These are phyloP conservation scores for Medicago truncatula DNA, from an alignment of 306 rosid genomes.

Conservation along the genomic window MtrunA17r5.0-ANR NC_053042.1:40703501-40704000, in stretches of 20 bases:
- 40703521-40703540: conserved; percentile 28
- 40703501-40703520: conserved; percentile 64
- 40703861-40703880: too few relatives aligned
- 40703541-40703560: conserved; percentile 10
- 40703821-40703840: too few relatives aligned
- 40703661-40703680: conserved; percentile 24
- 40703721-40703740: conserved; percentile 20
- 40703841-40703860: too few relatives aligned
- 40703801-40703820: too few relatives aligned
- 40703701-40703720: neutral
- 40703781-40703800: neutral
- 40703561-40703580: conserved; percentile 5
- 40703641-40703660: neutral
- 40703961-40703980: too few relatives aligned
- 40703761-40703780: neutral
- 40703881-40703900: too few relatives aligned
- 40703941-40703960: too few relatives aligned
- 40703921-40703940: too few relatives aligned
- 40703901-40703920: too few relatives aligned
- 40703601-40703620: neutral
- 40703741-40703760: neutral
- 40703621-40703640: neutral
- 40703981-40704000: too few relatives aligned
- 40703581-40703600: conserved; percentile 23
- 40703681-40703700: neutral